Base-by-base conservation (phyloP, 192 early-diverging fungal genomes). In the Backusella tarrabulga region DNA sequence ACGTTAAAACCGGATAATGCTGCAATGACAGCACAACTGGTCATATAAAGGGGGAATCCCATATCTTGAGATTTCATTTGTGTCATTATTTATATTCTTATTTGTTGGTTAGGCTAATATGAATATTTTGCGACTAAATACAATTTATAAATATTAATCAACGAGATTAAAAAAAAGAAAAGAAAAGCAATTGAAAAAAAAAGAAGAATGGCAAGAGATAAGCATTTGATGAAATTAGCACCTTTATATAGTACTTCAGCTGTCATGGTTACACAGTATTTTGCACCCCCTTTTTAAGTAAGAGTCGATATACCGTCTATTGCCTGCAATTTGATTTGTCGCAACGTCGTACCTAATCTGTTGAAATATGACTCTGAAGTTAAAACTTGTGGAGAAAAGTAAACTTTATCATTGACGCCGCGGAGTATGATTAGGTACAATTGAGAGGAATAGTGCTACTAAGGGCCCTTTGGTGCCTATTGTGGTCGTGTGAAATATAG, bases 1-100 rank as follows among this genome's bases (percentile, higher is more conserved):
- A 81, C 76, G 9, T 77, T 73, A 52, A 81, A 77, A 32, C 80
- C 80, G 21, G 80, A 81, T 14, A 81, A 63, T 36, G 80, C 80
- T 19, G 80, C 80, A 38, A 81, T 60, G 29, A 56, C 11, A 15
- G 76, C 80, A 74, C 80, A 81, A 0, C 21, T 5, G 7, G 76
- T 77, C 68, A 77, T 77, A 36, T 81, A 81, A 5, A 68, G 1
- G 7, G 80, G 72, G 50, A 81, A 81, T 46, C 76, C 68, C 56
- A 77, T 1, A 44, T 77, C 70, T 42, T 68, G 71, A 69, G 71
- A 73, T 73, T 76, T 76, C 23, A 34, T 46, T 36, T 76, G 44
- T 41, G 71, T 77, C 60, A 71, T 73, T 26, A 12, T n/a, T 21
- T 46, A 78, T 52, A 41, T 34, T 17, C 41, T 17, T 21, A 12